Percentiles rank a stretch among this genome's conserved stretches.
These are phyloP conservation scores for Geum urbanum DNA, from an alignment of 306 rosid species.

Conservation along the genomic window DNA sequence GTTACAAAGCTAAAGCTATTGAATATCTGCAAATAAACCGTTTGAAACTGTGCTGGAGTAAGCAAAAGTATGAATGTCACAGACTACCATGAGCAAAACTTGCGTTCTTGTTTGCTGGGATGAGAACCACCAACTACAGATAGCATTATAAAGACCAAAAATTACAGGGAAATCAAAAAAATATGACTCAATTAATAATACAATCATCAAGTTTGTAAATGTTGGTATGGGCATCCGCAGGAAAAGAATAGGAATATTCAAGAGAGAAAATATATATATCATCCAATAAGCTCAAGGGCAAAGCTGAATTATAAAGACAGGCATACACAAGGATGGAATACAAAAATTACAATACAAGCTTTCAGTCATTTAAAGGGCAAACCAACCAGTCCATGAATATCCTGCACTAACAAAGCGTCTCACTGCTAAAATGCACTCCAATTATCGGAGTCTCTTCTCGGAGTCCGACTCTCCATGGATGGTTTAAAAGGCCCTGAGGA, in stretches of 20 bases:
- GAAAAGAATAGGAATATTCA: constrained; percentile 15
- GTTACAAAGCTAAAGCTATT: not conserved
- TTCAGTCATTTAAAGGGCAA: constrained; percentile 25
- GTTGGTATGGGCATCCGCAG: not conserved
- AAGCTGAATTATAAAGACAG: not conserved
- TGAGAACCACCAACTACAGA: not conserved
- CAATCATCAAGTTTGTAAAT: constrained; percentile 12
- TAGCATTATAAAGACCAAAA: constrained; percentile 3
- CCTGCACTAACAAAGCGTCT: constrained; percentile 33
- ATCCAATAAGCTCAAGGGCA: constrained; percentile 2
- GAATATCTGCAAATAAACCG: not conserved
- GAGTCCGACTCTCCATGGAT: constrained; percentile 67
- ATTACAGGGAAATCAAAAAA: not conserved
- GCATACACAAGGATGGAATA: constrained; percentile 48
- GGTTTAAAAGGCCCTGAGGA: constrained; percentile 63
- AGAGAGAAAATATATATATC: not conserved
- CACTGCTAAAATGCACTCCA: constrained; percentile 84
- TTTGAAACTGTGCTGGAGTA: not conserved
- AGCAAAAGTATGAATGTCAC: not conserved
- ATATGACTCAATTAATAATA: constrained; percentile 15
- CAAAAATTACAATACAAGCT: constrained; percentile 56
- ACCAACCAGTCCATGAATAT: constrained; percentile 38
- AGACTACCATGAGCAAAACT: not conserved
- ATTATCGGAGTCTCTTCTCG: constrained; percentile 57
- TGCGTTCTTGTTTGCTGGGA: not conserved